Evolutionary conservation across 768 basidiomycete genomes (phyloP).

Genomic region (Erythrobasidium yunnanense): DNA sequence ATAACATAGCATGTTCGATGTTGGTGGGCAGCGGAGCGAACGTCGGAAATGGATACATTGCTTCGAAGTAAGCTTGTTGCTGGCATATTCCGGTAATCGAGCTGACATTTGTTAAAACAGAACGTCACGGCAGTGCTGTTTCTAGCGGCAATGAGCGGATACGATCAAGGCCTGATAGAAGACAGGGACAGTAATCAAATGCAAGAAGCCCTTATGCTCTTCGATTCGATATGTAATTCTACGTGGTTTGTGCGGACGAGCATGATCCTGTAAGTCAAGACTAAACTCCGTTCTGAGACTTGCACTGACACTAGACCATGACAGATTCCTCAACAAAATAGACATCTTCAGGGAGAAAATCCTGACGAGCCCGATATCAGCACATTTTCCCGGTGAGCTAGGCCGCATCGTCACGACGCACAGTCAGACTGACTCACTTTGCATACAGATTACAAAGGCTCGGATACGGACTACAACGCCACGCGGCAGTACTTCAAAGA

Average conservation of each 20-base stretch:
- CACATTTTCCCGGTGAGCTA: constrained; percentile 42
- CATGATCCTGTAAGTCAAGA: constrained; percentile 51
- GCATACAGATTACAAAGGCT: constrained; percentile 39
- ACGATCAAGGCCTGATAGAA: constrained; percentile 50
- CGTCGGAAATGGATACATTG: constrained; percentile 70
- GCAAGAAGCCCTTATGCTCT: constrained; percentile 61
- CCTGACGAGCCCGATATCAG: constrained; percentile 46
- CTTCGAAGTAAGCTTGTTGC: constrained; percentile 52
- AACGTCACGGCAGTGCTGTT: constrained; percentile 79
- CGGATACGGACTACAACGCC: constrained; percentile 75
- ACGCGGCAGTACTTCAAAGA: constrained; percentile 69
- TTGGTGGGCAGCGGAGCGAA: constrained; percentile 67
- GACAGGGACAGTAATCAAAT: constrained; percentile 54
- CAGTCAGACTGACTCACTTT: constrained; percentile 40
- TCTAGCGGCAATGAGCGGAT: constrained; percentile 81
- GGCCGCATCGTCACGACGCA: neutral
- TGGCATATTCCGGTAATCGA: too few species aligned
- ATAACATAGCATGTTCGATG: constrained; percentile 59
- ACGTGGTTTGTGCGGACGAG: constrained; percentile 55
- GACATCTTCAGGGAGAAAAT: constrained; percentile 66
- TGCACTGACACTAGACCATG: neutral
- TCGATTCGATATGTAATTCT: constrained; percentile 67
- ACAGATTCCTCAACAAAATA: constrained; percentile 50
- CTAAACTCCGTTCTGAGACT: neutral
- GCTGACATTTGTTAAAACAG: too few species aligned